These are phyloP conservation scores for Millerozyma miso DNA, from an alignment of 805 yeast species.

Conservation along the genomic window DNA sequence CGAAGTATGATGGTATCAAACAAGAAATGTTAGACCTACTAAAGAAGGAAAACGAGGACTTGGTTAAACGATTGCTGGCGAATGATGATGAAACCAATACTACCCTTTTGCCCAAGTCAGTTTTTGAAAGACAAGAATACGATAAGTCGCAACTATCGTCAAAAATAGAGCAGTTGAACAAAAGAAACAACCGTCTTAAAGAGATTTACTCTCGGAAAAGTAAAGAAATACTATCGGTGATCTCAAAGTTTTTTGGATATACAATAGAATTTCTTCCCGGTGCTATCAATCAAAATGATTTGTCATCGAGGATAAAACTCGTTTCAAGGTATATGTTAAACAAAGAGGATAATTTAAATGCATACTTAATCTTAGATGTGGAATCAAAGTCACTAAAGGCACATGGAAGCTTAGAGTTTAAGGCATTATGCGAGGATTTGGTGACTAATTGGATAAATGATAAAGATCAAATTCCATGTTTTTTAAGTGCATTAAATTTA, in stretches of 20 bases:
- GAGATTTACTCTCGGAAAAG: slow-evolving; percentile 63
- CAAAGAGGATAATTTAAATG: slow-evolving; percentile 24
- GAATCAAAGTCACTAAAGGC: slow-evolving; percentile 53
- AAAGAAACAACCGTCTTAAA: slow-evolving; percentile 49
- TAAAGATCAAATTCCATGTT: slow-evolving; percentile 69
- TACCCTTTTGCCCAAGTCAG: slow-evolving; percentile 49
- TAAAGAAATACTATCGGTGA: slow-evolving; percentile 63
- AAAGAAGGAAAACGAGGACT: slow-evolving; percentile 49
- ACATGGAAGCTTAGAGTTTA: slow-evolving; percentile 37
- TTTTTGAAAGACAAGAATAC: slow-evolving; percentile 56
- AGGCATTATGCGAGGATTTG: slow-evolving; percentile 42
- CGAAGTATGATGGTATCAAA: slow-evolving; percentile 58
- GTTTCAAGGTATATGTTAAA: slow-evolving; percentile 38
- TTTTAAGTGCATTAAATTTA: slow-evolving; percentile 69
- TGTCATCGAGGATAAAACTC: slow-evolving; percentile 52
- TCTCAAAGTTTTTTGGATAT: slow-evolving; percentile 68
- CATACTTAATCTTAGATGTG: slow-evolving; percentile 56
- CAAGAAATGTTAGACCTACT: slow-evolving; percentile 47
- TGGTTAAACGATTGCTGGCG: slow-evolving; percentile 10
- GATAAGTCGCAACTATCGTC: slow-evolving; percentile 48
- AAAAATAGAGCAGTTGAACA: slow-evolving; percentile 46
- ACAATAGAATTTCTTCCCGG: slow-evolving; percentile 59
- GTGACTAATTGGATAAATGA: slow-evolving; percentile 65
- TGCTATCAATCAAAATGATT: slow-evolving; percentile 40
- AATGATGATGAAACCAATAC: slow-evolving; percentile 12